Conservation (phyloP, 306 rosid genomes). For the Lotus japonicus region DNA sequence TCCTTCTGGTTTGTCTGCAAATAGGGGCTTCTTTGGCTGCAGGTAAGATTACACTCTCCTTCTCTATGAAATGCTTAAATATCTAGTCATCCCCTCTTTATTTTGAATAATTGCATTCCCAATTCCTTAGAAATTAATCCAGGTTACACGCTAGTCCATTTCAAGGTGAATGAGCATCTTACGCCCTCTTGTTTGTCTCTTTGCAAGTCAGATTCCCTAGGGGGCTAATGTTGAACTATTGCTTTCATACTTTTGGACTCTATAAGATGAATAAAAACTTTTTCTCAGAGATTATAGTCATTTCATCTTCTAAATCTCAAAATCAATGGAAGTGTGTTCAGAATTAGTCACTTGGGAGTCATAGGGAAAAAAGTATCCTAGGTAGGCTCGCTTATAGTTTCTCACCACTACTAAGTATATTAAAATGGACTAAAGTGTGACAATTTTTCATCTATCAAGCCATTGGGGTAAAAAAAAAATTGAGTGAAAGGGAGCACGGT, state of each 20-base stretch:
- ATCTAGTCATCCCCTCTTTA: neutral
- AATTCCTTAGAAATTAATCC: neutral
- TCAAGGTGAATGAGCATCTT: neutral
- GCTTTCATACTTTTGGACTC: neutral
- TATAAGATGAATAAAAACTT: neutral
- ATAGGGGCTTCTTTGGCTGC: conserved; percentile 96
- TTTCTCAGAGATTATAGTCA: neutral
- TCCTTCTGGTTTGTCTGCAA: conserved; percentile 96
- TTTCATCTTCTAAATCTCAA: neutral
- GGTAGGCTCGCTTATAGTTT: neutral
- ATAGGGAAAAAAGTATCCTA: neutral
- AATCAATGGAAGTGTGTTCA: neutral
- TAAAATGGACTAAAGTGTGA: neutral
- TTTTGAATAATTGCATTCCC: neutral
- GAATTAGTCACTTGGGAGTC: neutral
- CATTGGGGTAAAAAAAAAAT: no score
- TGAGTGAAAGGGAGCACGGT: neutral
- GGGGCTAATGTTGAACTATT: neutral
- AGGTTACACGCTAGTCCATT: neutral
- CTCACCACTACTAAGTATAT: neutral
- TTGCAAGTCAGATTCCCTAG: neutral
- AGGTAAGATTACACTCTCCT: conserved; percentile 37
- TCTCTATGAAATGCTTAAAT: neutral
- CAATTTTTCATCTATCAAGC: neutral
- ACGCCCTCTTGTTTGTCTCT: neutral